Conservation (phyloP, 176 grass and related monocot species). For the Rhynchospora breviuscula region DNA sequence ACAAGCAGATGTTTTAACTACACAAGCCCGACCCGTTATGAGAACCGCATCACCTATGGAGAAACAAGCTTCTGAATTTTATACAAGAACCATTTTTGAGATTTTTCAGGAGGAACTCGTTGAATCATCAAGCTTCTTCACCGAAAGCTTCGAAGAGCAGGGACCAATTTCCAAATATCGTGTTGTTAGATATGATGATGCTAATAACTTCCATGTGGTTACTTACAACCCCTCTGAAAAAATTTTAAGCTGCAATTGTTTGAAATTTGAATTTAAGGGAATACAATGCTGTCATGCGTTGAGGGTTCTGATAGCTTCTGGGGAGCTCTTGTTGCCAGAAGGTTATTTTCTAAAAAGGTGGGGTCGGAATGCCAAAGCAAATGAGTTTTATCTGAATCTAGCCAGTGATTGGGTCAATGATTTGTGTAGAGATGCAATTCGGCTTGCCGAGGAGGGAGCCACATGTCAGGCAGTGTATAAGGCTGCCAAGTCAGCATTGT, state of each 20-base stretch:
- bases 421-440: slow-evolving; percentile 50
- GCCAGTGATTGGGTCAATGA: slow-evolving; percentile 43
- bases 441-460: slow-evolving; percentile 48
- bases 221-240: slow-evolving; percentile 32
- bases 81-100: slow-evolving; percentile 47
- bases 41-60: slow-evolving; percentile 48
- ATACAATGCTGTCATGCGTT: slow-evolving; percentile 40
- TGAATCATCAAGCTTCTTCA: slow-evolving; percentile 32
- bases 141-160: slow-evolving; percentile 29
- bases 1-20: slow-evolving; percentile 32
- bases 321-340: slow-evolving; percentile 32
- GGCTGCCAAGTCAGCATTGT: slow-evolving; percentile 41
- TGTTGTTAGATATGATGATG: slow-evolving; percentile 29
- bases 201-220: slow-evolving; percentile 35
- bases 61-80: slow-evolving; percentile 53
- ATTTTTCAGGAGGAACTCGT: slow-evolving; percentile 51
- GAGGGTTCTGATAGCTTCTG: slow-evolving; percentile 29
- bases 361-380: slow-evolving; percentile 45
- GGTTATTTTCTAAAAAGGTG: slow-evolving; percentile 42
- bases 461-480: slow-evolving; percentile 41
- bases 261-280: slow-evolving; percentile 48
- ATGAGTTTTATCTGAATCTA: slow-evolving; percentile 16
- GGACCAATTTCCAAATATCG: slow-evolving; percentile 32
- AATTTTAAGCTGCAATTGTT: slow-evolving; percentile 39
- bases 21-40: slow-evolving; percentile 35